These are phyloP conservation scores for Actinidia arguta DNA, from an alignment of 179 eudicot species.

Conservation along the genomic window DNA sequence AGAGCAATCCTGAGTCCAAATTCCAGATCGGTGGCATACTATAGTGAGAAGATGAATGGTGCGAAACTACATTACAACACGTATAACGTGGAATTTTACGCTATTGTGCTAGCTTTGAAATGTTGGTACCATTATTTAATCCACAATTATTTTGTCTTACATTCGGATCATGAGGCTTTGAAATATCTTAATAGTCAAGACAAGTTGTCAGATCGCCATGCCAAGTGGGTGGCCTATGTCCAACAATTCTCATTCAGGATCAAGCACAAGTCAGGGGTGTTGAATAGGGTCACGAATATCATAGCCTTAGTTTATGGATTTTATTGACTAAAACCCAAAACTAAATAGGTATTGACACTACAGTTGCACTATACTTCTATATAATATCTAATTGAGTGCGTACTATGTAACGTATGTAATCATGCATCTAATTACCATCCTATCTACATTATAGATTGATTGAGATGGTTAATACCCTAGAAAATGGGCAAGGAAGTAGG, in stretches of 20 bases:
- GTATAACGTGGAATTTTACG: slow-evolving; percentile 4
- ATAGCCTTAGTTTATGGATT: too few species aligned
- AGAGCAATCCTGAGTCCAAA: background rate
- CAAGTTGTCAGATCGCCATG: background rate
- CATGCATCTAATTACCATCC: too few species aligned
- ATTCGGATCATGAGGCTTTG: slow-evolving; percentile 4
- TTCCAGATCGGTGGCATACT: background rate
- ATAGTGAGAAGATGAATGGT: slow-evolving; percentile 4
- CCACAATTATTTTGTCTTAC: background rate
- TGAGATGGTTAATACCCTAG: too few species aligned
- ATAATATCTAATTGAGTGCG: too few species aligned
- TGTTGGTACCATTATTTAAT: background rate
- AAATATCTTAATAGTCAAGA: background rate
- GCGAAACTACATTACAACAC: background rate
- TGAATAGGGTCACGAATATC: background rate
- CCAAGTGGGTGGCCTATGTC: background rate
- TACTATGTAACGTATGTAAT: too few species aligned
- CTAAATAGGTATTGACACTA: too few species aligned
- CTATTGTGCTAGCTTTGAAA: background rate
- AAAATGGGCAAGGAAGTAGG: too few species aligned
- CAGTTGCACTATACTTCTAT: too few species aligned
- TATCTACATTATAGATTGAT: too few species aligned
- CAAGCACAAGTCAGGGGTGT: background rate
- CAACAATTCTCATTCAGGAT: background rate
- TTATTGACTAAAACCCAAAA: too few species aligned